Base-by-base conservation (phyloP, 1,139 yeast species). In the Williopsis jadinii region DNA sequence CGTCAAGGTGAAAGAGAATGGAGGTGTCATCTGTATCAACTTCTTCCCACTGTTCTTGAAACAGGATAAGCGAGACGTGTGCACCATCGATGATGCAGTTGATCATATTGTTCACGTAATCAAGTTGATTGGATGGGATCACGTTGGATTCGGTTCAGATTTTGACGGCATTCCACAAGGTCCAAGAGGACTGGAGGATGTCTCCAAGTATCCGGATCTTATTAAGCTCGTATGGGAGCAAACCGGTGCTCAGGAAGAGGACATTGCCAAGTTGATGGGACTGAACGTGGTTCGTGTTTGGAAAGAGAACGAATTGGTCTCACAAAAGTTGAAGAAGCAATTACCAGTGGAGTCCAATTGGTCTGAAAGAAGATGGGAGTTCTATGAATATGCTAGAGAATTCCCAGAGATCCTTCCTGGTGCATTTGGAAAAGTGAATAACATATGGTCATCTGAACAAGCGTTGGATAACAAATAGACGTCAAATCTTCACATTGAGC, bases 131-230 rank as follows among this genome's bases (percentile, higher is more conserved):
- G 80, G 79, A 1, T 73, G 77, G 77, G 74, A 69, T 30, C 73
- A 71, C 53, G 77, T 74, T 35, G 79, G 79, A 0, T 55, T 75
- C 30, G 80, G 80, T 1, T 66, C 73, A 3, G 80, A 74, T 53
- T 73, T 72, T 47, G 80, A 74, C 51, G 79, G 79, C 19, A 73
- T 73, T 32, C 70, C 70, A 2, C 50, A 51, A 11, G 75, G 72
- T 2, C 78, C 80, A 2, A 52, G 42, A 13, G 80, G 77, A 1
- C 56, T 74, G 14, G 78, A 73, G 48, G 76, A 73, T 49, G 78
- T 72, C 3, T 71, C 77, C 11, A 72, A 73, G 48, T 74, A 73
- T 47, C 80, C 80, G 0, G 75, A 71, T 37, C 57, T 74, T 39
- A 53, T 74, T 28, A 61, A 61, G 43, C 60, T 52, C 39, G 63